Evolutionary conservation across 371 early-diverging fungal genomes (phyloP).

Genomic region (Syncephalastrum racemosum): DNA sequence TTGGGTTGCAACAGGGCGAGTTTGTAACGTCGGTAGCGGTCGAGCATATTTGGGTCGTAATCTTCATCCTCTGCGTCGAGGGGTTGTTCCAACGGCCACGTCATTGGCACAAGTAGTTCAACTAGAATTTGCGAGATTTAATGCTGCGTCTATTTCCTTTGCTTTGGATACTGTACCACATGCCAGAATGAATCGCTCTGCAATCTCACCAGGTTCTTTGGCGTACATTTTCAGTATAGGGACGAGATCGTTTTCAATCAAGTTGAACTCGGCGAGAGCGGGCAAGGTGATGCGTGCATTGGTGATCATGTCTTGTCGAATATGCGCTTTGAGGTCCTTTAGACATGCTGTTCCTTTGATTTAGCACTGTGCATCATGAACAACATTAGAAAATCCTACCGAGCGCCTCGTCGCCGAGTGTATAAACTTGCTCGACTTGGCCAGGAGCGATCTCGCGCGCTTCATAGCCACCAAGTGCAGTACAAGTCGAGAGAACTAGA

Average conservation of each 20-base stretch:
- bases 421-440: slow-evolving; percentile 53
- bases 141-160: background rate
- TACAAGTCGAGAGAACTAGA: slow-evolving; percentile 71
- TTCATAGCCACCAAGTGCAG: slow-evolving; percentile 81
- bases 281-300: slow-evolving; percentile 59
- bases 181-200: slow-evolving; percentile 55
- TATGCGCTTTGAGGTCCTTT: slow-evolving; percentile 60
- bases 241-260: slow-evolving; percentile 74
- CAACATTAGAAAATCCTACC: slow-evolving; percentile 41
- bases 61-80: slow-evolving; percentile 46
- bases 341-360: slow-evolving; percentile 23
- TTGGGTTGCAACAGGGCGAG: slow-evolving; percentile 59
- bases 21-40: slow-evolving; percentile 67
- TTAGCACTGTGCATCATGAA: background rate
- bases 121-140: slow-evolving; percentile 33
- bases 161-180: slow-evolving; percentile 44
- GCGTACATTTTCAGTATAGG: slow-evolving; percentile 70
- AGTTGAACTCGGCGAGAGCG: slow-evolving; percentile 70
- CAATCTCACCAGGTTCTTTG: slow-evolving; percentile 36
- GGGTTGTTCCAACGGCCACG: slow-evolving; percentile 56
- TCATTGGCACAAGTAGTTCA: slow-evolving; percentile 76
- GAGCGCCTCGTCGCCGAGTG: slow-evolving; percentile 79
- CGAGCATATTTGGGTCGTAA: slow-evolving; percentile 52
- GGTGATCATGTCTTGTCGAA: slow-evolving; percentile 69
- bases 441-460: slow-evolving; percentile 42